A percentile compares a stretch with the other conserved stretches of the same genome.
These are phyloP conservation scores for Rhizopus sp. DNA, from an alignment of 371 early-diverging fungal genomes.

Conservation along the genomic window DNA sequence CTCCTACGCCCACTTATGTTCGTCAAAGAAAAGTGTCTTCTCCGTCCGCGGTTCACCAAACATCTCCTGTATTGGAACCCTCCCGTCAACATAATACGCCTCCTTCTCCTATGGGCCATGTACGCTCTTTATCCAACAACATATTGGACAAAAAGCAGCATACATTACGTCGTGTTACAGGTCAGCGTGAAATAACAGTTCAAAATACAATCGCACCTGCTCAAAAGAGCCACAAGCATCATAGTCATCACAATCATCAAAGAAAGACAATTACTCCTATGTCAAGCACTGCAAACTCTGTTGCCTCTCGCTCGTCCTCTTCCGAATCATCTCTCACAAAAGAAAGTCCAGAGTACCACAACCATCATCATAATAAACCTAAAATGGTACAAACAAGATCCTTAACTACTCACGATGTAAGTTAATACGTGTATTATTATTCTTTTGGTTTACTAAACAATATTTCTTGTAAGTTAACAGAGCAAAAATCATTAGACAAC, in stretches of 20 bases:
- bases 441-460: too few species aligned
- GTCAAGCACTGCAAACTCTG: conserved; percentile 5
- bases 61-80: conserved; percentile 13
- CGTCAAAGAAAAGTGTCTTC: conserved; percentile 3
- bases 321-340: conserved; percentile 3
- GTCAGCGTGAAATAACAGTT: conserved; percentile 20
- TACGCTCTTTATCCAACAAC: conserved; percentile 18
- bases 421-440: too few species aligned
- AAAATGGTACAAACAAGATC: not conserved
- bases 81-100: conserved; percentile 1
- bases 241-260: conserved; percentile 1
- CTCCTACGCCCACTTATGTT: conserved; percentile 11
- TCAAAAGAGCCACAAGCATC: conserved; percentile 1
- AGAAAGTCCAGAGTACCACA: not conserved
- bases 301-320: conserved; percentile 16
- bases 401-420: too few species aligned
- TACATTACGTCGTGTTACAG: conserved; percentile 23
- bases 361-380: too few species aligned
- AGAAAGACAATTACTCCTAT: conserved; percentile 4
- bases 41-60: conserved; percentile 1
- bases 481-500: too few species aligned
- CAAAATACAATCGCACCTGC: conserved; percentile 13
- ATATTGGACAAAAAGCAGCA: conserved; percentile 16
- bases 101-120: conserved; percentile 3
- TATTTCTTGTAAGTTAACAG: too few species aligned